These are phyloP conservation scores for Nephelium lappaceum DNA, from an alignment of 345 rosid genomes.

Conservation along the genomic window DNA sequence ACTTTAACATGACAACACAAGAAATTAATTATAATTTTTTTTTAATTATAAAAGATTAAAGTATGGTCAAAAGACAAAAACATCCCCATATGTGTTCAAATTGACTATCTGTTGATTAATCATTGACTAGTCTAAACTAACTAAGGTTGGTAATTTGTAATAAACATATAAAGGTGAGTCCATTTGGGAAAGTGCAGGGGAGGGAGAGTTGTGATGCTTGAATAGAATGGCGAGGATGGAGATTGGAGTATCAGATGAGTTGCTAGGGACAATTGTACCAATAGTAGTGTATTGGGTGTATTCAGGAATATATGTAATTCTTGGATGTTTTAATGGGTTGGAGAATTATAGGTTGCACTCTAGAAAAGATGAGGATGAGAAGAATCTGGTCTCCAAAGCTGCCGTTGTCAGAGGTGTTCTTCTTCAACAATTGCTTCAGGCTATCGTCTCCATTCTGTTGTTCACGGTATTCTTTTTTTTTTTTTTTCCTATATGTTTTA, in stretches of 20 bases:
- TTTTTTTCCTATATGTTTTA: background rate
- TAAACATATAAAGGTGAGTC: too few species aligned
- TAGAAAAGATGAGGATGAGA: constrained; percentile 73
- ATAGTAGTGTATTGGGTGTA: constrained; percentile 82
- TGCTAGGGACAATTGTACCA: constrained; percentile 76
- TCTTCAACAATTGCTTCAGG: constrained; percentile 78
- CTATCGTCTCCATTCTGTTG: constrained; percentile 71
- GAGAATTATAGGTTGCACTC: constrained; percentile 78
- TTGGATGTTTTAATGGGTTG: constrained; percentile 41
- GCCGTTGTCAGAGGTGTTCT: constrained; percentile 82
- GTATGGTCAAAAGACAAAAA: too few species aligned
- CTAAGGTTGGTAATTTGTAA: too few species aligned
- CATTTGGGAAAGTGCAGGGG: background rate
- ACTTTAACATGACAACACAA: background rate
- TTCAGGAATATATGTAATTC: constrained; percentile 63
- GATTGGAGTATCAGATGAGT: constrained; percentile 67
- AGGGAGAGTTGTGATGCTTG: background rate
- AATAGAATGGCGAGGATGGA: constrained; percentile 36
- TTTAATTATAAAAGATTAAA: too few species aligned
- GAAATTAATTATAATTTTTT: too few species aligned
- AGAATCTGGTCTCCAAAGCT: constrained; percentile 72
- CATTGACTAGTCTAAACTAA: too few species aligned
- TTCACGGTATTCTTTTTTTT: constrained; percentile 48
- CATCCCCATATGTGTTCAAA: too few species aligned
- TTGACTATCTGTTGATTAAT: too few species aligned